Evolutionary conservation across 768 basidiomycete genomes (phyloP).

Genomic region (Termitomyces sp.): DNA sequence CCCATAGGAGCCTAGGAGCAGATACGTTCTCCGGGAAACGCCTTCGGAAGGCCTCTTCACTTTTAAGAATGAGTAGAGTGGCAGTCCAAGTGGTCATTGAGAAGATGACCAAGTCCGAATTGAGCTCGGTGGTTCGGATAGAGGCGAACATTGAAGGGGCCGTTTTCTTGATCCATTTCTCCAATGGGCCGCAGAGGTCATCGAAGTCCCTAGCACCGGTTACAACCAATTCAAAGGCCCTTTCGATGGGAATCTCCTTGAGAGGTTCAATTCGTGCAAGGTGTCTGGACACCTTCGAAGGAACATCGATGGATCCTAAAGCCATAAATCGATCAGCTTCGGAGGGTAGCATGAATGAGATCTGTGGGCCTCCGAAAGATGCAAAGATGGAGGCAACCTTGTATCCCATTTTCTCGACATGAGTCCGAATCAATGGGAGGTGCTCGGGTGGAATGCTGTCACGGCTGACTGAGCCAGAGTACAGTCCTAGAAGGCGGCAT

Average conservation of each 20-base stretch:
- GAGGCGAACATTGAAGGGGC: fast-evolving
- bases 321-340: no score
- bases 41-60: background rate
- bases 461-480: fast-evolving
- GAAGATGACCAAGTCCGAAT: background rate
- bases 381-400: no score
- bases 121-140: background rate
- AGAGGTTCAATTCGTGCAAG: background rate
- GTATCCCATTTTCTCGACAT: no score
- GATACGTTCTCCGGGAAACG: background rate
- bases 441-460: no score
- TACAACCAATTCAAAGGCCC: background rate
- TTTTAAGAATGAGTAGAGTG: background rate
- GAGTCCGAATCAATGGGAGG: no score
- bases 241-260: background rate
- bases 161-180: background rate
- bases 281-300: no score
- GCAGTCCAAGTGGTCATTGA: background rate
- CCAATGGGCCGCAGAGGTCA: fast-evolving
- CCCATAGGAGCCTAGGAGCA: fast-evolving
- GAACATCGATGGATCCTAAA: no score
- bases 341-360: no score
- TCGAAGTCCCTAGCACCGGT: background rate
- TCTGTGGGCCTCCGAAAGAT: no score
- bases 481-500: no score